Evolutionary conservation across 495 filamentous ascomycete species (phyloP), one percentile per base, ranked within the genome.

Genomic region (Trichoderma reesei): DNA sequence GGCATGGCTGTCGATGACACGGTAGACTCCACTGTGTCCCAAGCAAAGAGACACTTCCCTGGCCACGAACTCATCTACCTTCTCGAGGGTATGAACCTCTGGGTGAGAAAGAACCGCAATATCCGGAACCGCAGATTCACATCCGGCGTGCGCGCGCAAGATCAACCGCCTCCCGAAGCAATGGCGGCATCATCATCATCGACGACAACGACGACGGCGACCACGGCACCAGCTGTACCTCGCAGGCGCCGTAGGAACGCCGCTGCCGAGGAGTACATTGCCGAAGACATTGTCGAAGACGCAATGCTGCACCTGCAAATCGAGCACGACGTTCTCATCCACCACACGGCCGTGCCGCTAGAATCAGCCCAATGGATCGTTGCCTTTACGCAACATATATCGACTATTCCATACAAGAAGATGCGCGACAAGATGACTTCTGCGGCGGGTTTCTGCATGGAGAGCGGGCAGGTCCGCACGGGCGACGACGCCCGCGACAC

Each of bases 351-450:
- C 38, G 69, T 72, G 5, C 66, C 79, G 4, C 64, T 84, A 0
- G 88, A 92, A 64, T 89, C 89, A 0, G 88, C 89, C 3, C 81
- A 88, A 69, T 91, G 89, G 90, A 85, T 94, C 37, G 82, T 83
- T 44, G 82, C 83, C 42, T 93, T 94, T 72, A 94, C 90, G 1
- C 85, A 91, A 68, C 87, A 94, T 66, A 85, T 96, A 66, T 87
- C 86, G 42, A 89, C 86, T 0, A 85, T 89, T 37, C 90, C 89
- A 0, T 93, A 93, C 69, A 83, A 81, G 68, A 80, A 74, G 13
- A 68, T 67, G 46, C 75, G 72, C 33, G 75, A 76, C 54, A 73
- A 74, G 39, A 69, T 72, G 56, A 70, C 73, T 63, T 67, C 76
- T 39, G 69, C 76, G 8, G 85, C 87, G 7, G 81, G 84, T 3